Percentiles rank a stretch among this genome's conserved stretches.
Conservation (phyloP, 352 stramenopile species). For the Aphanomyces invadans region DNA sequence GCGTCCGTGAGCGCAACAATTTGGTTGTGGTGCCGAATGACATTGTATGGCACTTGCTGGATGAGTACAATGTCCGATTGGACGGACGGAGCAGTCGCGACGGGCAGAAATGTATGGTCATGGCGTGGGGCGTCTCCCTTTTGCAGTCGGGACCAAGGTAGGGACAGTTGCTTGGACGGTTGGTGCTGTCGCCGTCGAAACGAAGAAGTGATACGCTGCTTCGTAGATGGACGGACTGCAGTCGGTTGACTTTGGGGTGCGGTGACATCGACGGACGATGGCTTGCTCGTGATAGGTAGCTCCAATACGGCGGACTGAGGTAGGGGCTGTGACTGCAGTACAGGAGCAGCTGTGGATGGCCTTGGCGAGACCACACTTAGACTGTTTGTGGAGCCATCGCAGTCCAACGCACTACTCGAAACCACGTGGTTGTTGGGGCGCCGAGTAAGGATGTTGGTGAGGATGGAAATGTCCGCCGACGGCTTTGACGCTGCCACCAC, state of each 20-base stretch:
- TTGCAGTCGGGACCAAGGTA: slow-evolving; percentile 21
- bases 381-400: too few species aligned
- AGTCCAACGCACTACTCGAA: too few species aligned
- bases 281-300: too few species aligned
- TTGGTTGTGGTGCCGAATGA: slow-evolving; percentile 7
- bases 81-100: neutral
- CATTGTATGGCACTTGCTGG: neutral
- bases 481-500: neutral
- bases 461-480: neutral
- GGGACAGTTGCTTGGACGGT: neutral
- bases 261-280: too few species aligned
- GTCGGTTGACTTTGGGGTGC: too few species aligned
- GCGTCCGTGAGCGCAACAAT: neutral
- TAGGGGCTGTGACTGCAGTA: neutral
- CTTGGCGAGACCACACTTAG: too few species aligned
- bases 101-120: neutral
- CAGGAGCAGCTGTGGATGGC: neutral
- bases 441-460: neutral
- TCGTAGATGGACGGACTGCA: neutral
- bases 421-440: neutral
- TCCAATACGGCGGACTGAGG: too few species aligned
- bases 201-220: neutral
- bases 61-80: neutral
- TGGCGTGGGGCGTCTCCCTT: neutral
- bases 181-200: neutral